phyloP scores from a whole-genome alignment of 768 basidiomycete genomes.

The Terana coerulea region DNA sequence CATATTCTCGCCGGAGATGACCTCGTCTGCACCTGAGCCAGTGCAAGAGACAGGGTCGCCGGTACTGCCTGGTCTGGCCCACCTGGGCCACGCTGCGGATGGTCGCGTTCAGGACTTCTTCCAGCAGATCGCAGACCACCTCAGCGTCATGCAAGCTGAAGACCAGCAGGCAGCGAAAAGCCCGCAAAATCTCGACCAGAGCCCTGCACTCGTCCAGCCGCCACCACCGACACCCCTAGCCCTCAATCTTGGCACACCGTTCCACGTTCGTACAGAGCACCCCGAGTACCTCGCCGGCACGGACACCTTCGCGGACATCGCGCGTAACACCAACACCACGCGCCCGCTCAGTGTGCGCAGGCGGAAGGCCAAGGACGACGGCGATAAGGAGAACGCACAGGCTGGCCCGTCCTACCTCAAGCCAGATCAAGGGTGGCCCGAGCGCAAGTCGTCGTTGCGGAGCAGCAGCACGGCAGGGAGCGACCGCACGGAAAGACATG shows the following conservation, averaged over 20 bases:
- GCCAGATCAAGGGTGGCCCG: conserved; percentile 1
- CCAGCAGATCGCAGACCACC: conserved; percentile 77
- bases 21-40: conserved; percentile 4
- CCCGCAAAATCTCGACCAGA: neutral
- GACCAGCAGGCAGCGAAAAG: neutral
- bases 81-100: conserved; percentile 59
- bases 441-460: conserved; percentile 41
- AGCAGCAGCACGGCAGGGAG: conserved; percentile 29
- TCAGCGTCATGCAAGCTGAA: conserved; percentile 62
- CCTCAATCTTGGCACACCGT: conserved; percentile 12
- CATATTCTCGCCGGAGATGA: conserved; percentile 9
- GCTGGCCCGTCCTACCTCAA: conserved; percentile 10
- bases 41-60: conserved; percentile 4
- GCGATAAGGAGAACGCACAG: conserved; percentile 48
- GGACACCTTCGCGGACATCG: conserved; percentile 12
- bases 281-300: neutral
- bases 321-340: conserved; percentile 23
- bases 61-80: neutral
- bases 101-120: conserved; percentile 81
- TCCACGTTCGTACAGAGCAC: conserved; percentile 1
- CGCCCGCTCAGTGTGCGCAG: conserved; percentile 42
- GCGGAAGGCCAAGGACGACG: conserved; percentile 35
- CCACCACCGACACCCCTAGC: conserved; percentile 11
- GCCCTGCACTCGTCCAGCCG: conserved; percentile 3
- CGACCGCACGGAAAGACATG: conserved; percentile 32